These are phyloP conservation scores for Sarcodon aspratus DNA, from an alignment of 768 basidiomycete genomes.

Conservation along the genomic window DNA sequence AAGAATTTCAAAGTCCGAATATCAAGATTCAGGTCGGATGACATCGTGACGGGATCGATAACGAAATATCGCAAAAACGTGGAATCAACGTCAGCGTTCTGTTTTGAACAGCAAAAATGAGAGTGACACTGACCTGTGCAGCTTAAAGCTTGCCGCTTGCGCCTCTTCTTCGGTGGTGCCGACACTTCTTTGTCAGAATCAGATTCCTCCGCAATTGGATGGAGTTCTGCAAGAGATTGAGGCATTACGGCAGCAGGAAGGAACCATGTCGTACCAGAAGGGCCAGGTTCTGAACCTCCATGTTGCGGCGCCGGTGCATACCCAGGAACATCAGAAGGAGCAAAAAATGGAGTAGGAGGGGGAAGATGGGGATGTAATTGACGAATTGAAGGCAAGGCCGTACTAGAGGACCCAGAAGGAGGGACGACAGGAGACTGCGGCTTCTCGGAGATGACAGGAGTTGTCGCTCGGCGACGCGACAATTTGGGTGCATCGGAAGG, in stretches of 20 bases:
- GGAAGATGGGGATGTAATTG: conserved; percentile 57
- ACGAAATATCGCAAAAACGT: conserved; percentile 1
- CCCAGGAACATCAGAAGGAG: conserved; percentile 15
- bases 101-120: conserved; percentile 13
- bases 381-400: conserved; percentile 51
- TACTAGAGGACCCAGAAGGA: conserved; percentile 15
- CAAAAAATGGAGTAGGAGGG: conserved; percentile 27
- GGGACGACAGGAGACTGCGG: conserved; percentile 16
- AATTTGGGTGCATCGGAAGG: conserved; percentile 15
- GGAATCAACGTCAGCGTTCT: conserved; percentile 1
- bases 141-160: conserved; percentile 71
- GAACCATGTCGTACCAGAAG: neutral
- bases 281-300: neutral
- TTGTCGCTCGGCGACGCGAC: conserved; percentile 14
- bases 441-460: conserved; percentile 15
- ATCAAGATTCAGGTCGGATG: conserved; percentile 1
- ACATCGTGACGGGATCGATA: conserved; percentile 3
- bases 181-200: conserved; percentile 44
- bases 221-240: conserved; percentile 11
- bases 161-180: conserved; percentile 71
- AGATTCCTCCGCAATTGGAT: conserved; percentile 34
- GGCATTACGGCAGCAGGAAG: neutral
- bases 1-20: neutral
- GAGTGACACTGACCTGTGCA: conserved; percentile 56
- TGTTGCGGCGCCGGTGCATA: conserved; percentile 11